Percentiles rank a stretch among this genome's conserved stretches.
Evolutionary conservation across 2,329 filamentous ascomycete genomes (phyloP).

Genomic region (Corniculantispora saksenae): DNA sequence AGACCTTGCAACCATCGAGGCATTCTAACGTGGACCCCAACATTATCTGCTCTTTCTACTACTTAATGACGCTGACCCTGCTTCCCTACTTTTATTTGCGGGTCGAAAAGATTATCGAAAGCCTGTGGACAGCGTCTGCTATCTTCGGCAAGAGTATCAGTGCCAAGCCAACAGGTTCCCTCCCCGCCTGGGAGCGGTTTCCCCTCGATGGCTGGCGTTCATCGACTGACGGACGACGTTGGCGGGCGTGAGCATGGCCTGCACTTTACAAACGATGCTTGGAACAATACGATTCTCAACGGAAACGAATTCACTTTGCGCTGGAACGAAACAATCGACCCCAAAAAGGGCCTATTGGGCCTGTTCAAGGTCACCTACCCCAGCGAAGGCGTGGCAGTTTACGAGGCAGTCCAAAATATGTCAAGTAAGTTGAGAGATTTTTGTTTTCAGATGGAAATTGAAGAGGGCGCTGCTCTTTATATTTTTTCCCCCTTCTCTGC

Average conservation of each 20-base stretch:
- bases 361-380: conserved; percentile 35
- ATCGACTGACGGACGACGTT: conserved; percentile 19
- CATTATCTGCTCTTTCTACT: conserved; percentile 24
- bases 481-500: not conserved
- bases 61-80: conserved; percentile 21
- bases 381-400: conserved; percentile 30
- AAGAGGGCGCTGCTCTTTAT: not conserved
- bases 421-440: conserved; percentile 28
- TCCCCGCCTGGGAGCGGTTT: conserved; percentile 20
- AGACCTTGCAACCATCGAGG: conserved; percentile 25
- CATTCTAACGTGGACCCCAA: conserved; percentile 20
- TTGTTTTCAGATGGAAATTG: not conserved
- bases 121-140: conserved; percentile 15
- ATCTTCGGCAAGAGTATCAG: conserved; percentile 5
- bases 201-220: conserved; percentile 26
- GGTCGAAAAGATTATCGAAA: conserved; percentile 16
- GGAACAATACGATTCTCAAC: conserved; percentile 37
- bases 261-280: conserved; percentile 35
- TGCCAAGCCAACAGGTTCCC: conserved; percentile 21
- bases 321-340: conserved; percentile 33
- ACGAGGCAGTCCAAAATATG: conserved; percentile 32
- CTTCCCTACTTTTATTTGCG: conserved; percentile 21
- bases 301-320: conserved; percentile 30
- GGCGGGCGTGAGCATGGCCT: conserved; percentile 30
- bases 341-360: conserved; percentile 27